A percentile compares a stretch with the other conserved stretches of the same genome.
Conservation (phyloP, 192 early-diverging fungal genomes). For the Podochytrium sp. region DNA sequence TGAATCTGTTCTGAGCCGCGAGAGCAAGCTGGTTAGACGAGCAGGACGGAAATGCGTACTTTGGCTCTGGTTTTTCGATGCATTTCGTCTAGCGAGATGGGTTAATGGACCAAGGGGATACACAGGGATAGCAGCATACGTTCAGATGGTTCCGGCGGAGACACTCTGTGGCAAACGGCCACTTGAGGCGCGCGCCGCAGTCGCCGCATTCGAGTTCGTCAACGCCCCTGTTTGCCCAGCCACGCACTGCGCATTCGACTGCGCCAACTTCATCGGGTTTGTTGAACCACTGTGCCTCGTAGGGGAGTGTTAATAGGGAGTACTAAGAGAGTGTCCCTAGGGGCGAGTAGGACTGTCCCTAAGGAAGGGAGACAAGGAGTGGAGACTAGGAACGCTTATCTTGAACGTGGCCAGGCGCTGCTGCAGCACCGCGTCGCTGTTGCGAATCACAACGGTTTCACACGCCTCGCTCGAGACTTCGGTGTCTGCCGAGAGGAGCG, state of each 20-base stretch:
- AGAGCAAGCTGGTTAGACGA: neutral
- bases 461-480: too few relatives aligned
- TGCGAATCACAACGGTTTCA: neutral
- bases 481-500: conserved; percentile 54
- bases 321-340: too few relatives aligned
- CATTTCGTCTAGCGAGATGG: neutral
- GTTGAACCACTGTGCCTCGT: conserved; percentile 23
- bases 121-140: neutral
- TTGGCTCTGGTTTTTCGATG: neutral
- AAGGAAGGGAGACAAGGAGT: too few relatives aligned
- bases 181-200: neutral
- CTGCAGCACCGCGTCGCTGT: neutral
- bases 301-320: neutral
- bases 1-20: neutral
- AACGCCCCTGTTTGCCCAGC: neutral
- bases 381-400: neutral
- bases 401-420: conserved; percentile 7
- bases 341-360: too few relatives aligned
- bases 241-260: neutral
- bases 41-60: neutral
- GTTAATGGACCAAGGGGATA: neutral
- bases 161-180: neutral
- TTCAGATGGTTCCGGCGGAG: neutral
- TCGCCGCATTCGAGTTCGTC: neutral
- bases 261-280: conserved; percentile 6